Base-by-base conservation (phyloP, 23 red algal species). In the Gracilaria gracilis region DNA sequence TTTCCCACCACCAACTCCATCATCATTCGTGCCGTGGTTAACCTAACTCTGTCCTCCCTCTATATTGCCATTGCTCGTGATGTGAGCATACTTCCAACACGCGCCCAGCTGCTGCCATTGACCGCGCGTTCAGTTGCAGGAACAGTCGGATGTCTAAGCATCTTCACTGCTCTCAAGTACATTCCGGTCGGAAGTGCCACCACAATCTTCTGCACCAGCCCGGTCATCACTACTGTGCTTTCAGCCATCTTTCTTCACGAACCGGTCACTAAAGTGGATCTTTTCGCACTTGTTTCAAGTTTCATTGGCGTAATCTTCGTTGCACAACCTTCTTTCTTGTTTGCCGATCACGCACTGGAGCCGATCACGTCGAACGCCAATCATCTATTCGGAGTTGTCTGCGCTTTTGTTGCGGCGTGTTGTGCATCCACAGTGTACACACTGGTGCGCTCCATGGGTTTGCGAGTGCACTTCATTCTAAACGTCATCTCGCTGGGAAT, bases 191-290 rank as follows among this genome's bases (percentile, higher is more conserved):
- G 84, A 32, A 67, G 25, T 75, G 84, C 84, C 5, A 16, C 61
- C 66, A 88, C 84, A 29, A 29, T 88, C 2, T 88, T 88, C 21
- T 75, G 29, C 67, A 73, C 37, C 25, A 66, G 84, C 29, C 84
- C 84, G 12, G 67, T 61, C 13, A 67, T 88, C 38, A 88, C 84
- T 1, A 72, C 71, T 14, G 11, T 88, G 35, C 84, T 88, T 39
- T 76, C 37, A 66, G 48, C 62, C 3, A 17, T 74, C n/a, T 32
- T 88, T 19, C 49, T 88, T 15, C 12, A 55, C 33, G 84, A 88
- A 37, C 38, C 49, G 9, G 15, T 53, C 14, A 75, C 33, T 19
- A 4, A 23, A 24, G 67, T 67, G 6, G 42, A 67, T 13, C 17
- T 61, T 27, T 61, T n/a, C 19, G 84, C 84, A 4, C 31, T 55